Conservation (phyloP, 345 rosid genomes). For the Crucihimalaya himalaica region DNA sequence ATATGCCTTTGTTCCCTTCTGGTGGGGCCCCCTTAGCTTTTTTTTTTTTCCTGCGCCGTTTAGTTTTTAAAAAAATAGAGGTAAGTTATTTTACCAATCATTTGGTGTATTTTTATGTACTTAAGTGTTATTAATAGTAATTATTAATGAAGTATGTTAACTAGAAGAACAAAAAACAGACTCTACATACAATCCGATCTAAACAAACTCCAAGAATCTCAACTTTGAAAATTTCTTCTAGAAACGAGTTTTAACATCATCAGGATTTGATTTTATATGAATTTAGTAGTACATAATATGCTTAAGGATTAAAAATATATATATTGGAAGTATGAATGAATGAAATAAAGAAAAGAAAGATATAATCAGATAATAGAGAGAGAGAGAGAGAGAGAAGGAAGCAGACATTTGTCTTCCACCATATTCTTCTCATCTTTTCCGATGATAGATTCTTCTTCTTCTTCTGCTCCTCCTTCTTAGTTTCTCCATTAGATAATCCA, state of each 20-base stretch:
- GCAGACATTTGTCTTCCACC: constrained; percentile 59
- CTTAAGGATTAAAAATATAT: constrained; percentile 8
- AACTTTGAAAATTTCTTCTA: background rate
- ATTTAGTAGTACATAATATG: constrained; percentile 4
- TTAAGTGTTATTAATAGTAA: background rate
- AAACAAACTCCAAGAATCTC: background rate
- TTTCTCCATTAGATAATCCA: constrained; percentile 30
- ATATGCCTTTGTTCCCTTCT: constrained; percentile 26
- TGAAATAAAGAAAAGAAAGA: constrained; percentile 29
- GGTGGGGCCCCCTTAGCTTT: constrained; percentile 12
- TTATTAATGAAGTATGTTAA: background rate
- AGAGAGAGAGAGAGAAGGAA: constrained; percentile 32
- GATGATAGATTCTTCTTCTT: constrained; percentile 47
- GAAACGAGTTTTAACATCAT: background rate
- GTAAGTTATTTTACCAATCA: constrained; percentile 28
- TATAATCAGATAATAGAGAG: constrained; percentile 48
- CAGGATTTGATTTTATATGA: background rate
- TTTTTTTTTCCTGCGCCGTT: background rate
- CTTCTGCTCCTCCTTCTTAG: constrained; percentile 33
- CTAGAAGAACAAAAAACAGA: background rate
- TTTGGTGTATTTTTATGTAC: background rate
- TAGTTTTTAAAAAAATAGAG: background rate
- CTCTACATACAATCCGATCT: no score
- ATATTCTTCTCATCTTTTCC: constrained; percentile 50
- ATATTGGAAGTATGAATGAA: background rate